Evolutionary conservation across 139 green algal species (phyloP).

Genomic region (Micractinium sp.): DNA sequence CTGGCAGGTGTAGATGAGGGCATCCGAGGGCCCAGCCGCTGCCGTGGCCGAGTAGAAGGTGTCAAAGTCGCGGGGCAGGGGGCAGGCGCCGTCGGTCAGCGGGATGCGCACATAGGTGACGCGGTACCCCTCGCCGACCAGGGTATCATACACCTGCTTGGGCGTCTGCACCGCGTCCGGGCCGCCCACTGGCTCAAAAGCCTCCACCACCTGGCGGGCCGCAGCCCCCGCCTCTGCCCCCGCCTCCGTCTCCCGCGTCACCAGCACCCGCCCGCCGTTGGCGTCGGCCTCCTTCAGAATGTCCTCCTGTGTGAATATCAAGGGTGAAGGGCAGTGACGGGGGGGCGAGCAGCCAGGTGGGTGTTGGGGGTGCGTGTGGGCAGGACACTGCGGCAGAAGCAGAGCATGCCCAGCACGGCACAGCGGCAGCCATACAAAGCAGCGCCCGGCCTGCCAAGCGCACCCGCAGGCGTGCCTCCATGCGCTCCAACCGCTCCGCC

Average conservation of each 20-base stretch:
- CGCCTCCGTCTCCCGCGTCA: conserved; percentile 73
- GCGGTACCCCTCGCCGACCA: conserved; percentile 72
- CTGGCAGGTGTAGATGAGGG: conserved; percentile 93
- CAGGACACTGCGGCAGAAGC: background rate
- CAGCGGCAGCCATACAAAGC: background rate
- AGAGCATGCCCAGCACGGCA: background rate
- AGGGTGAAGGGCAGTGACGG: too few species aligned
- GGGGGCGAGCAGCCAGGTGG: background rate
- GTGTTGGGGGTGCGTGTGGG: background rate
- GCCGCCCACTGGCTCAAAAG: conserved; percentile 70
- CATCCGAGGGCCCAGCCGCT: conserved; percentile 40
- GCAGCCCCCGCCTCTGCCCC: background rate
- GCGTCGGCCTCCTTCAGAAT: conserved; percentile 79
- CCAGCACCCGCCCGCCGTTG: conserved; percentile 74
- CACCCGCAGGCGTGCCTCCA: conserved; percentile 88
- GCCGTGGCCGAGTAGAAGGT: conserved; percentile 51
- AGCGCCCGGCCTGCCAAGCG: background rate
- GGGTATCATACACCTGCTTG: conserved; percentile 60
- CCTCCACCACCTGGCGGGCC: conserved; percentile 44
- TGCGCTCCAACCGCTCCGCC: conserved; percentile 78
- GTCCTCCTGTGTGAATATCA: conserved; percentile 62
- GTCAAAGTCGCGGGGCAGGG: conserved; percentile 77
- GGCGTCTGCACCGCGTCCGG: conserved; percentile 75
- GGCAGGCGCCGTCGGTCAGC: conserved; percentile 85
- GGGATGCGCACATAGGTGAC: conserved; percentile 82